These are phyloP conservation scores for Pyropia yezoensis DNA, from an alignment of 23 red algal genomes.

Conservation along the genomic window DNA sequence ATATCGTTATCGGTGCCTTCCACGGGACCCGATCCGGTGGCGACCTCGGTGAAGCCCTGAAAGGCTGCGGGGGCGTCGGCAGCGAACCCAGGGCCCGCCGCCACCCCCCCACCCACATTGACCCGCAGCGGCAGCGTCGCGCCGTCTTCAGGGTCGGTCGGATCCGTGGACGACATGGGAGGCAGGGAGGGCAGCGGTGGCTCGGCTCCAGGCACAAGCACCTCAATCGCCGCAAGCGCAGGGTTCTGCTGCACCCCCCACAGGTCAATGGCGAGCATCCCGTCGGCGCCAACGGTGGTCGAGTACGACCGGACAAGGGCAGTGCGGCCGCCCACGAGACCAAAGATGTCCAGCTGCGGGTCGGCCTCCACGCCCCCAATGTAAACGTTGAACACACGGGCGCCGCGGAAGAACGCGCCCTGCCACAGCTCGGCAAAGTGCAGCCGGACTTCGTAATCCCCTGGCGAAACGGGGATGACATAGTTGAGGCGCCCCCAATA, in stretches of 20 bases:
- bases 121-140: no score
- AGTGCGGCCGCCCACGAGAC: conserved; percentile 14
- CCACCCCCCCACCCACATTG: no score
- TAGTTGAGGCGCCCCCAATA: no score
- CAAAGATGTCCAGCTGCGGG: conserved; percentile 23
- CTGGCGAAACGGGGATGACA: not conserved
- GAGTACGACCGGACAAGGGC: conserved; percentile 19
- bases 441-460: not conserved
- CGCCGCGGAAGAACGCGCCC: not conserved
- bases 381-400: conserved; percentile 8
- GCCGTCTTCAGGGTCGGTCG: no score
- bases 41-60: no score
- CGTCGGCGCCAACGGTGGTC: conserved; percentile 5
- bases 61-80: no score
- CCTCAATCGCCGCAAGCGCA: conserved; percentile 26
- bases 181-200: no score
- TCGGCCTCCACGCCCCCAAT: conserved; percentile 29
- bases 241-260: conserved; percentile 37
- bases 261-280: conserved; percentile 32
- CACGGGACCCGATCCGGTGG: no score
- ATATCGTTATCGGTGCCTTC: no score
- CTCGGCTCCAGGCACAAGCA: not conserved
- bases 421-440: conserved; percentile 1
- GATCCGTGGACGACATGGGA: no score
- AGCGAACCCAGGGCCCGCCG: no score